Conservation (phyloP, 345 rosid species). For the Sisymbrium irio region DNA sequence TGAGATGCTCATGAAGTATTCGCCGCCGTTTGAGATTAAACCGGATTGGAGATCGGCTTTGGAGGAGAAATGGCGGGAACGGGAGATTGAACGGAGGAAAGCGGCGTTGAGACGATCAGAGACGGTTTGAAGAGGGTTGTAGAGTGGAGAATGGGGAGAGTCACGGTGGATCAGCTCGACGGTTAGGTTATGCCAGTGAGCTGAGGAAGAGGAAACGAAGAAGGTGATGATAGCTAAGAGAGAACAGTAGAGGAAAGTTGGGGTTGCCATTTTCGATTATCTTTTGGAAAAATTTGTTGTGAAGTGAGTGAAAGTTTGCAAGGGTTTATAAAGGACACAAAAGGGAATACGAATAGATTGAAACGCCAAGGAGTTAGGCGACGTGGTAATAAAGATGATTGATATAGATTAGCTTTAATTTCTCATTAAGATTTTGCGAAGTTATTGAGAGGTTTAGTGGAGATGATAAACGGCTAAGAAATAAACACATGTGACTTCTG, state of each 20-base stretch:
- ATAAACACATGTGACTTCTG: neutral
- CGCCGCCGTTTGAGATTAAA: constrained; percentile 14
- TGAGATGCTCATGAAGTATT: constrained; percentile 35
- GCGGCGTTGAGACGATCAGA: constrained; percentile 32
- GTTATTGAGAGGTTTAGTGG: constrained; percentile 18
- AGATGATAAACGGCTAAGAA: neutral
- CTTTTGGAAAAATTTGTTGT: neutral
- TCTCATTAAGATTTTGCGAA: neutral
- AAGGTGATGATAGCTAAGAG: constrained; percentile 5
- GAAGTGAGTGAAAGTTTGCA: neutral
- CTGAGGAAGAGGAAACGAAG: neutral
- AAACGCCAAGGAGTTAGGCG: constrained; percentile 13
- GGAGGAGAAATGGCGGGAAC: constrained; percentile 28
- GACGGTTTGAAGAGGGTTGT: constrained; percentile 24
- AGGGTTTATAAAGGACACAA: constrained; percentile 11
- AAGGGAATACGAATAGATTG: constrained; percentile 1
- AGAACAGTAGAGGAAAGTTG: neutral
- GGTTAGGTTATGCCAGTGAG: constrained; percentile 4
- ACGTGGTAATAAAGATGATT: neutral
- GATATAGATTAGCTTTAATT: neutral
- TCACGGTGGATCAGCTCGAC: constrained; percentile 40
- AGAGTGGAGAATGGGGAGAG: constrained; percentile 33
- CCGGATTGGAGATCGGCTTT: constrained; percentile 26
- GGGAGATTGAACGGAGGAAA: constrained; percentile 33
- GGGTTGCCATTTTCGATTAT: neutral